These are phyloP conservation scores for Aspergillus pseudotamarii DNA, from an alignment of 2,329 filamentous ascomycete species.

Conservation along the genomic window DNA sequence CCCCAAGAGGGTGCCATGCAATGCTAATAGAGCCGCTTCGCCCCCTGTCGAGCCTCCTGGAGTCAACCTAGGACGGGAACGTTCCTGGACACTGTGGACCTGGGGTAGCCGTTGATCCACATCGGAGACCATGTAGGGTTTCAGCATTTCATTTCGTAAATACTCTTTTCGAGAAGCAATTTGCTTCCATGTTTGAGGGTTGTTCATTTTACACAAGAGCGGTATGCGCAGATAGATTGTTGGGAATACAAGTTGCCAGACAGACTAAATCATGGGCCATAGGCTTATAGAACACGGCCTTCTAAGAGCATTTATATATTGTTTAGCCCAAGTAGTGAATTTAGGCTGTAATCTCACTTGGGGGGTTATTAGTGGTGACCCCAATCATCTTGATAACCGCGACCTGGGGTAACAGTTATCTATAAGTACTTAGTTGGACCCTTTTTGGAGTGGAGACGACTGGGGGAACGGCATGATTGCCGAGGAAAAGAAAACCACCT, in stretches of 20 bases:
- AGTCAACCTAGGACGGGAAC: slow-evolving; percentile 41
- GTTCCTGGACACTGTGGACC: slow-evolving; percentile 25
- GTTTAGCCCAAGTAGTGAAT: background rate
- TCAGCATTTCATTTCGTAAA: slow-evolving; percentile 29
- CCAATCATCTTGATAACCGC: background rate
- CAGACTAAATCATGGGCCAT: background rate
- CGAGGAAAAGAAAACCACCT: background rate
- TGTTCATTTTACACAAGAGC: slow-evolving; percentile 22
- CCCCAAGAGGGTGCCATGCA: slow-evolving; percentile 49
- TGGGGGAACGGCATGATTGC: background rate
- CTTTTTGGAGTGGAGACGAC: background rate
- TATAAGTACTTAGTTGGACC: background rate
- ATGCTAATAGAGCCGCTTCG: slow-evolving; percentile 45
- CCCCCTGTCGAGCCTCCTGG: slow-evolving; percentile 54
- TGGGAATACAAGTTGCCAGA: background rate
- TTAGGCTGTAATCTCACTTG: background rate
- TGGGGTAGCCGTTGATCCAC: slow-evolving; percentile 25
- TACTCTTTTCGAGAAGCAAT: slow-evolving; percentile 32
- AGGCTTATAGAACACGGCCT: background rate
- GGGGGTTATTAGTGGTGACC: background rate
- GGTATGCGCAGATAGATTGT: background rate
- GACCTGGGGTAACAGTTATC: background rate
- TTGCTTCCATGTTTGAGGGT: slow-evolving; percentile 31
- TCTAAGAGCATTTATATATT: background rate
- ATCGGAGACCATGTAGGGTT: slow-evolving; percentile 32